phyloP scores from a whole-genome alignment of 805 yeast species.

The Kuraishia hungarica region DNA sequence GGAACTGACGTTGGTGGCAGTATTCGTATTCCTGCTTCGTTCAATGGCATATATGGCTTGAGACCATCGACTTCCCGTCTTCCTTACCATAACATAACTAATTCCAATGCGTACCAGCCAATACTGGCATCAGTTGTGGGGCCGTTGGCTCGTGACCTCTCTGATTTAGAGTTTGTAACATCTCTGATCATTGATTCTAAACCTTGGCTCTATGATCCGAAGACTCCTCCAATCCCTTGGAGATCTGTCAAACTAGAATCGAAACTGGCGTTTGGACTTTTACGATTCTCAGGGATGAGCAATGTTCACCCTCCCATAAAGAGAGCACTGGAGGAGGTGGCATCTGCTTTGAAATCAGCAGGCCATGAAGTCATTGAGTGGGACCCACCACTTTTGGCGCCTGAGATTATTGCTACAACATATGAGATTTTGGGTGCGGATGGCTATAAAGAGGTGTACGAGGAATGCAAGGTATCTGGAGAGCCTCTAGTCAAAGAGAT shows the following conservation, averaged over 20 bases:
- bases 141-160: constrained; percentile 21
- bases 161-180: constrained; percentile 27
- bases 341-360: constrained; percentile 22
- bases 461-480: neutral
- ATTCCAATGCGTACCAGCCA: constrained; percentile 24
- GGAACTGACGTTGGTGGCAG: constrained; percentile 34
- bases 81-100: constrained; percentile 20
- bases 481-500: neutral
- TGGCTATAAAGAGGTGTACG: neutral
- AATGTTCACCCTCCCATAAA: constrained; percentile 45
- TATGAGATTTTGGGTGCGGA: constrained; percentile 1
- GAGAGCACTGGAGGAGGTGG: constrained; percentile 29
- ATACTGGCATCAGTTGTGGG: constrained; percentile 25
- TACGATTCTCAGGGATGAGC: constrained; percentile 30
- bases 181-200: constrained; percentile 27
- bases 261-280: constrained; percentile 34
- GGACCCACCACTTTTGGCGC: constrained; percentile 28
- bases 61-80: constrained; percentile 26
- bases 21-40: constrained; percentile 24
- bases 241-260: constrained; percentile 12
- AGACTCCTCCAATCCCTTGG: constrained; percentile 44
- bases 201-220: constrained; percentile 44
- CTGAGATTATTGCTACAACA: constrained; percentile 27
- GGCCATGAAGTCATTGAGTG: constrained; percentile 48
- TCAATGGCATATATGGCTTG: constrained; percentile 25